A percentile compares a stretch with the other conserved stretches of the same genome.
phyloP scores from a whole-genome alignment of 2,329 filamentous ascomycete genomes.

The Colletotrichum cordylinicola region DNA sequence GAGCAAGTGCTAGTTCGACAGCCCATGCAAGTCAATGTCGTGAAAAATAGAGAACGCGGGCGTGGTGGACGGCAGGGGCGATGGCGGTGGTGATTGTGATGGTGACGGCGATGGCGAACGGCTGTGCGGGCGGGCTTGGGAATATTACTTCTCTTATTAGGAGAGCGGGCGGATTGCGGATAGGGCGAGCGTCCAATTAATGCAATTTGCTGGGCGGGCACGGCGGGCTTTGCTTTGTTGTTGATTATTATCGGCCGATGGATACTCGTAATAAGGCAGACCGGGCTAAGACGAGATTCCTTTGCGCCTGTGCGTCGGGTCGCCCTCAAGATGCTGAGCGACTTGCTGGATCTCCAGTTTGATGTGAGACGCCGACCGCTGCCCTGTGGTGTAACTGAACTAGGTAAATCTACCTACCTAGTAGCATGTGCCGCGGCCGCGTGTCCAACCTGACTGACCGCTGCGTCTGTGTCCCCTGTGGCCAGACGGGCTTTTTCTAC shows the following conservation, averaged over 20 bases:
- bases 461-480: background rate
- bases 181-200: background rate
- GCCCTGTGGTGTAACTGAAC: background rate
- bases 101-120: background rate
- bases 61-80: background rate
- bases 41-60: background rate
- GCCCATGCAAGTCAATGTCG: background rate
- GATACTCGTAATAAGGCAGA: background rate
- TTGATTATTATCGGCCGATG: background rate
- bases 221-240: slow-evolving; percentile 5
- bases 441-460: background rate
- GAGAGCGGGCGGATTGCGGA: background rate
- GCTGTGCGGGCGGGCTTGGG: background rate
- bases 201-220: slow-evolving; percentile 1
- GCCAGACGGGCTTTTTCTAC: background rate
- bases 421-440: background rate
- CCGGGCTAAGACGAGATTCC: background rate
- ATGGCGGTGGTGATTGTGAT: background rate
- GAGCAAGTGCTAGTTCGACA: background rate
- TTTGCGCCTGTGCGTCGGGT: slow-evolving; percentile 3
- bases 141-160: slow-evolving; percentile 4
- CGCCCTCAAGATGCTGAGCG: background rate
- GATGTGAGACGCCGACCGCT: background rate
- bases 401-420: background rate
- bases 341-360: background rate